These are phyloP conservation scores for Talaromyces trachyspermus DNA, from an alignment of 495 filamentous ascomycete species.

Conservation along the genomic window DNA sequence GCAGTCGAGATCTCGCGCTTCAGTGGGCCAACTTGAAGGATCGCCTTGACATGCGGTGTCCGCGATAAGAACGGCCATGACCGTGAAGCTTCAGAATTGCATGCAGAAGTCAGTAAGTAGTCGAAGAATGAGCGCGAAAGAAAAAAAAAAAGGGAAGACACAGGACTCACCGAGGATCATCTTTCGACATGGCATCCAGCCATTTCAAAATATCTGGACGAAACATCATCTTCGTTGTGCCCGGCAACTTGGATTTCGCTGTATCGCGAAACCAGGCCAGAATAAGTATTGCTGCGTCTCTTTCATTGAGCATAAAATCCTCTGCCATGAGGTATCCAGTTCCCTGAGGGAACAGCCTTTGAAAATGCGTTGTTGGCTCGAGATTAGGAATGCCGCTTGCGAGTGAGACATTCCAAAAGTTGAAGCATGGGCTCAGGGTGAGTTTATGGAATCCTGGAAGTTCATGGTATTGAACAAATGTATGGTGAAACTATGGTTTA, in stretches of 20 bases:
- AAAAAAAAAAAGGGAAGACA: neutral
- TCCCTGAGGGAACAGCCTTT: conserved; percentile 52
- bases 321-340: conserved; percentile 55
- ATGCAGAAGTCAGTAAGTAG: neutral
- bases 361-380: conserved; percentile 18
- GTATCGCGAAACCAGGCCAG: conserved; percentile 48
- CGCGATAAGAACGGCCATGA: conserved; percentile 23
- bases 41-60: conserved; percentile 14
- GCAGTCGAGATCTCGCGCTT: conserved; percentile 14
- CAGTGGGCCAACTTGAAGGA: conserved; percentile 1
- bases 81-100: neutral
- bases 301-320: conserved; percentile 49
- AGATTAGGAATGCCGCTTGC: conserved; percentile 17
- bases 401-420: conserved; percentile 33
- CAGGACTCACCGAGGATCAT: conserved; percentile 18
- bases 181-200: conserved; percentile 13
- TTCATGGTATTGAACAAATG: conserved; percentile 20
- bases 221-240: conserved; percentile 33
- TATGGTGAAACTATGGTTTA: conserved; percentile 33
- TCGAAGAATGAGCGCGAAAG: neutral
- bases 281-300: conserved; percentile 41
- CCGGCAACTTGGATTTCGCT: conserved; percentile 14
- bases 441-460: conserved; percentile 22
- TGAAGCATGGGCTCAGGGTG: conserved; percentile 15
- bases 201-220: conserved; percentile 33